Conservation (phyloP, 2,329 filamentous ascomycete species). For the Parafenestella ontariensis region DNA sequence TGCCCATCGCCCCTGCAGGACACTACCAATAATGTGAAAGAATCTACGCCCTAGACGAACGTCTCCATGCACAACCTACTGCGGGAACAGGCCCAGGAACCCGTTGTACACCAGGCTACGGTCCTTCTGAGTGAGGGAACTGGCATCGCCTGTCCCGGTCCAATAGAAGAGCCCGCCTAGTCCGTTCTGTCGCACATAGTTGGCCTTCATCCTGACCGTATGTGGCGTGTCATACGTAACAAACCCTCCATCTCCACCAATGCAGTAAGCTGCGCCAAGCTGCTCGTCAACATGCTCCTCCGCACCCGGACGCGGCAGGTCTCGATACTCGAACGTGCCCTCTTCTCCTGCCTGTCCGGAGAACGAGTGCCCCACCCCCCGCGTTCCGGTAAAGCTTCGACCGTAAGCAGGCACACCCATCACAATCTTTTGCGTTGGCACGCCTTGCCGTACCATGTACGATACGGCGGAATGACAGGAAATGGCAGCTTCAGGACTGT, state of each 20-base stretch:
- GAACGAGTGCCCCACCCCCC: constrained; percentile 69
- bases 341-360: constrained; percentile 63
- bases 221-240: constrained; percentile 81
- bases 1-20: background rate
- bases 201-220: constrained; percentile 77
- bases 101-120: constrained; percentile 68
- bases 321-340: constrained; percentile 75
- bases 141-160: constrained; percentile 75
- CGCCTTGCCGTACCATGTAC: constrained; percentile 70
- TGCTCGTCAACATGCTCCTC: constrained; percentile 73
- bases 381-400: constrained; percentile 73
- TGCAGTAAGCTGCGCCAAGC: constrained; percentile 73
- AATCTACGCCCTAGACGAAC: background rate
- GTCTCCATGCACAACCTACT: constrained; percentile 16
- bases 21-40: background rate
- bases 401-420: constrained; percentile 79
- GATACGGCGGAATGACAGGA: constrained; percentile 72
- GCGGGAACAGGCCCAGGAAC: constrained; percentile 59
- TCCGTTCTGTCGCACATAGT: constrained; percentile 73
- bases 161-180: constrained; percentile 83
- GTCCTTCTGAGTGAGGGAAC: constrained; percentile 49
- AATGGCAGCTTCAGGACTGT: constrained; percentile 62
- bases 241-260: constrained; percentile 77
- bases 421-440: constrained; percentile 74
- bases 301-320: constrained; percentile 68